Percentiles rank a stretch among this genome's conserved stretches.
These are phyloP conservation scores for Colletotrichum godetiae DNA, from an alignment of 2,329 filamentous ascomycete species.

Conservation along the genomic window DNA sequence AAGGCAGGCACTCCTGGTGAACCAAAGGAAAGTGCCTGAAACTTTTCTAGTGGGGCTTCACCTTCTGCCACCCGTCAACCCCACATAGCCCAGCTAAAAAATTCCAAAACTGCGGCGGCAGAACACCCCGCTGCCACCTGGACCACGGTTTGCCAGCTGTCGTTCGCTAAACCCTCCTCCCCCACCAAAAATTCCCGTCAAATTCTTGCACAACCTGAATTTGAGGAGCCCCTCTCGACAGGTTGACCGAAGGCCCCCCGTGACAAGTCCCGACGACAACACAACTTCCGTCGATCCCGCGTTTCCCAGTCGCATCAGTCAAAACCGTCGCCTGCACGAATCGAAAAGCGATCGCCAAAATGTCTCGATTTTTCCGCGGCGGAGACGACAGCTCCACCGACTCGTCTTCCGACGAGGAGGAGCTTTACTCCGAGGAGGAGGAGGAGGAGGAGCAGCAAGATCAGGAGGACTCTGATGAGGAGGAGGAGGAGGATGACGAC, in stretches of 20 bases:
- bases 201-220: constrained; percentile 29
- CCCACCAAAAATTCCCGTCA: constrained; percentile 31
- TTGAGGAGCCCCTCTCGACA: constrained; percentile 32
- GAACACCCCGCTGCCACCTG: constrained; percentile 23
- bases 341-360: constrained; percentile 56
- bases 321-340: constrained; percentile 25
- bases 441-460: constrained; percentile 67
- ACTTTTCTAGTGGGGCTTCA: constrained; percentile 13
- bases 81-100: neutral
- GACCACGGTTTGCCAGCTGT: constrained; percentile 20
- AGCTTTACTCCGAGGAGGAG: constrained; percentile 87
- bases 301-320: constrained; percentile 31
- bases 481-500: constrained; percentile 63
- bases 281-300: constrained; percentile 31
- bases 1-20: neutral
- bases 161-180: constrained; percentile 34
- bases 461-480: constrained; percentile 64
- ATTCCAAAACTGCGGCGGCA: neutral
- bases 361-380: constrained; percentile 98
- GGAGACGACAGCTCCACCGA: constrained; percentile 94
- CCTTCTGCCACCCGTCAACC: constrained; percentile 1
- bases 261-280: constrained; percentile 35
- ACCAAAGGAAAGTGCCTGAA: neutral
- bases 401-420: constrained; percentile 95
- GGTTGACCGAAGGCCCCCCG: constrained; percentile 20